These are phyloP conservation scores for Russula compacta DNA, from an alignment of 768 basidiomycete species.

Conservation along the genomic window DNA sequence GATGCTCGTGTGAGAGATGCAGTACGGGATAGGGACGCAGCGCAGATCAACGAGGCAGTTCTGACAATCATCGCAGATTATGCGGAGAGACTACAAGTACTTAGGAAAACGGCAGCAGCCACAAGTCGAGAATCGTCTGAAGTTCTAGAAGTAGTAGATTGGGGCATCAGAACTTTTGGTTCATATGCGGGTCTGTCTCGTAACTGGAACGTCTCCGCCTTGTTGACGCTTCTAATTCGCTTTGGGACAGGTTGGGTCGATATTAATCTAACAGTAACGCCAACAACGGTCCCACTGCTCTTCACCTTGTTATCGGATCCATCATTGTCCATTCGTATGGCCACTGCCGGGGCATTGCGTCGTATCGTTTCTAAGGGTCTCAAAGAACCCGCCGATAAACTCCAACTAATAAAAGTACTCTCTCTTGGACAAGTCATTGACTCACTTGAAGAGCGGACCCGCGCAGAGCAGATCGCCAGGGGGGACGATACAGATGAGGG, in stretches of 20 bases:
- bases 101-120: slow-evolving; percentile 39
- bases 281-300: slow-evolving; percentile 74
- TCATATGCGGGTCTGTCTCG: slow-evolving; percentile 82
- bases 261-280: slow-evolving; percentile 91
- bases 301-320: slow-evolving; percentile 75
- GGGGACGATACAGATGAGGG: slow-evolving; percentile 75
- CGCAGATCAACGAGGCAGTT: slow-evolving; percentile 77
- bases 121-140: slow-evolving; percentile 47
- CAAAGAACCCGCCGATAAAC: slow-evolving; percentile 82
- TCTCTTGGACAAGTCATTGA: slow-evolving; percentile 76
- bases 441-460: slow-evolving; percentile 69
- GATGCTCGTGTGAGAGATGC: slow-evolving; percentile 84
- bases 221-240: background rate
- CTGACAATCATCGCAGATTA: slow-evolving; percentile 73
- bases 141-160: slow-evolving; percentile 74
- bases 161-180: slow-evolving; percentile 86
- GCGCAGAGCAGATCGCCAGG: slow-evolving; percentile 52
- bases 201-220: background rate
- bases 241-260: slow-evolving; percentile 85
- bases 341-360: slow-evolving; percentile 69
- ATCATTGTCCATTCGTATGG: slow-evolving; percentile 70
- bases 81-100: slow-evolving; percentile 43
- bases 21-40: slow-evolving; percentile 84
- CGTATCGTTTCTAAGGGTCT: slow-evolving; percentile 89
- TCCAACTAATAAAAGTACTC: slow-evolving; percentile 83